These are phyloP conservation scores for Vitis cinerea DNA, from an alignment of 164 flowering plant species.

Conservation along the genomic window DNA sequence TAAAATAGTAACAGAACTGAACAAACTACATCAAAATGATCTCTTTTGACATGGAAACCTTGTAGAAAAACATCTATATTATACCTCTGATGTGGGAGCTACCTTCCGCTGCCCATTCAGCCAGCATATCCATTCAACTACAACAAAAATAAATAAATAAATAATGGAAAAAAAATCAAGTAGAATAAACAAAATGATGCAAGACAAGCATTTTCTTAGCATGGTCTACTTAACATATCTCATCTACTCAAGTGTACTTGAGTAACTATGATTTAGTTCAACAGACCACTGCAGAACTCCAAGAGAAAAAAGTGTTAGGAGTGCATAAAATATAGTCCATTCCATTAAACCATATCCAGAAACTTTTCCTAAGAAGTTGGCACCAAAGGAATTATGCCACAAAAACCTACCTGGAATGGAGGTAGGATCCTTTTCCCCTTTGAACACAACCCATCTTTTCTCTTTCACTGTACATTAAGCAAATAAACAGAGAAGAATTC, in stretches of 20 bases:
- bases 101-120: slow-evolving; percentile 90
- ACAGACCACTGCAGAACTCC: not conserved
- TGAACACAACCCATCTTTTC: slow-evolving; percentile 88
- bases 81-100: slow-evolving; percentile 90
- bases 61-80: not conserved
- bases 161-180: not conserved
- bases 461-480: slow-evolving; percentile 67
- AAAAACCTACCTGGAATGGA: slow-evolving; percentile 68
- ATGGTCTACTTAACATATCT: not conserved
- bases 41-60: not conserved
- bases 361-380: no score
- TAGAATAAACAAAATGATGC: not conserved
- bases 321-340: no score
- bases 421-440: slow-evolving; percentile 85
- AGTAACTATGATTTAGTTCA: not conserved
- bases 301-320: not conserved
- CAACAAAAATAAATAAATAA: slow-evolving; percentile 9
- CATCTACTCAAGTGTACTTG: not conserved
- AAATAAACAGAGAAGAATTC: slow-evolving; percentile 1
- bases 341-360: no score
- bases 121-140: slow-evolving; percentile 99
- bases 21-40: not conserved
- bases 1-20: not conserved
- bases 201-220: not conserved
- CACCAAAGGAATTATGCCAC: not conserved